Base-by-base conservation (phyloP, 768 basidiomycete genomes). In the Tubosaeta sp. region DNA sequence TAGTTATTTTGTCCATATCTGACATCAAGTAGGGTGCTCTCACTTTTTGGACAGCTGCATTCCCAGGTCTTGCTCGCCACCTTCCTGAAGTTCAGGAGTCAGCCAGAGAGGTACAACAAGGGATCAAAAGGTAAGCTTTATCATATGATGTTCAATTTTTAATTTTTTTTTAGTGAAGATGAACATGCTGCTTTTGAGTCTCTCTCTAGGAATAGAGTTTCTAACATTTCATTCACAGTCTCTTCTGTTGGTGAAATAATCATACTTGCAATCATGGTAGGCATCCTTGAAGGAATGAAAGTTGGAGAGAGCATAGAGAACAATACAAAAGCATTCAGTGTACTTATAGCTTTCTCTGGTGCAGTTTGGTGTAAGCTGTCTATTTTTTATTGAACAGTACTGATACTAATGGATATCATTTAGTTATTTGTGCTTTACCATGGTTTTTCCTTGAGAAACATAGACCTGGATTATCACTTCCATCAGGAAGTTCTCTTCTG, bases 41-140 rank as follows among this genome's bases (percentile, higher is more conserved):
- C 48, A 89, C 87, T 0, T 90, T 90, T 67, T 90, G 86, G 87
- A 86, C 85, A 0, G 88, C 88, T 12, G 87, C 88, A 12, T 89
- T 90, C 62, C 86, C 87, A 1, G 87, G 85, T 16, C 73, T 90
- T 14, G 83, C 84, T 21, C 76, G 80, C 9, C 79, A 89, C 63
- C 75, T 88, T 24, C 82, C 84, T 0, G 81, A 87, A 58, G 79
- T 90, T n/a, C 73, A 78, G 54, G 64, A 73, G 44, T 86, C 84
- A 2, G 68, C 73, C 5, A 51, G 48, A 4, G 65, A 75, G 43
- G 72, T 70, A 2, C 65, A 68, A 36, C 48, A 61, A 8, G 78
- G 77, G 9, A 60, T 57, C 4, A 84, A 83, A 68, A 64, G 71
- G 85, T 82, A 43, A 44, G 72, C 2, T 8, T 4, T 35, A 3